Evolutionary conservation across 2,329 filamentous ascomycete genomes (phyloP).

Genomic region (Fusarium nisikadoi): DNA sequence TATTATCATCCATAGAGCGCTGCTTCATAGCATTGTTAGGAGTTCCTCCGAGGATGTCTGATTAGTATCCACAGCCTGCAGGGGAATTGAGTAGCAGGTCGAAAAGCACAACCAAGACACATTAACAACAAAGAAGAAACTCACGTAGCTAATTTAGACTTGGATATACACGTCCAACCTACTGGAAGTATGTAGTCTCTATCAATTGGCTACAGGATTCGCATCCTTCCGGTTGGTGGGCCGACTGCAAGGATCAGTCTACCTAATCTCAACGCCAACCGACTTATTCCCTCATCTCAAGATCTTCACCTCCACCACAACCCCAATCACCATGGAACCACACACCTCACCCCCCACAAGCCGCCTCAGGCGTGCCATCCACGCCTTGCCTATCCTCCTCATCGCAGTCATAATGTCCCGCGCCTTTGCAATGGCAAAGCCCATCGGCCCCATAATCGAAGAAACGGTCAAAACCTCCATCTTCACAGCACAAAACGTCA

Average conservation of each 20-base stretch:
- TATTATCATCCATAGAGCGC: not conserved
- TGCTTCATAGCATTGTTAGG: not conserved
- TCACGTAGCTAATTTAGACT: not conserved
- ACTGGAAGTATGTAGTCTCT: not conserved
- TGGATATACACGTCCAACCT: not conserved
- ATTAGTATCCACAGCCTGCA: too few species aligned
- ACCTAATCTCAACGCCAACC: not conserved
- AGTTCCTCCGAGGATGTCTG: too few species aligned
- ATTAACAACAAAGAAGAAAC: too few species aligned
- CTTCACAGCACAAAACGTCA: constrained; percentile 6
- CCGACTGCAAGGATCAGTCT: not conserved
- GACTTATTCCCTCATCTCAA: not conserved
- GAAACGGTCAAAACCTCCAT: constrained; percentile 1
- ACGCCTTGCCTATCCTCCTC: constrained; percentile 36
- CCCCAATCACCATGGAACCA: not conserved
- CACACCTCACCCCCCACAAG: not conserved
- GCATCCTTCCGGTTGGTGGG: constrained; percentile 5
- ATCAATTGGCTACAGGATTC: not conserved
- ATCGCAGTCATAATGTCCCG: constrained; percentile 34
- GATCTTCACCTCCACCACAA: not conserved
- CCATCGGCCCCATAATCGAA: constrained; percentile 23
- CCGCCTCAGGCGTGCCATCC: constrained; percentile 25
- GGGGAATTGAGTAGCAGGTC: too few species aligned
- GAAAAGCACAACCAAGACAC: too few species aligned
- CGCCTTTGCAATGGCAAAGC: constrained; percentile 35